Evolutionary conservation across 192 early-diverging fungal genomes (phyloP).

Genomic region (Neocallimastix lanati): DNA sequence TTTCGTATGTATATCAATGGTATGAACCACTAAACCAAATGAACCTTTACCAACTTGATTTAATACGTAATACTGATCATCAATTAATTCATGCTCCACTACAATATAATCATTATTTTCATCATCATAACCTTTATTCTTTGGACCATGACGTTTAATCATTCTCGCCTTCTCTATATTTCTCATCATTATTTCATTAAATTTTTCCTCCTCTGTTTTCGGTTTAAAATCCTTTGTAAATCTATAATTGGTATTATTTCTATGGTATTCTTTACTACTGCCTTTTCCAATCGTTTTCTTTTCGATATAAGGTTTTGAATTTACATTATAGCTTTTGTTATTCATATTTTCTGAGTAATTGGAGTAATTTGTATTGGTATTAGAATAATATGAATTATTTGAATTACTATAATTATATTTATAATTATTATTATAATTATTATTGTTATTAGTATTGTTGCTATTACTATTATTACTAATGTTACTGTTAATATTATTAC

Average conservation of each 20-base stretch:
- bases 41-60: neutral
- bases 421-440: neutral
- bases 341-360: neutral
- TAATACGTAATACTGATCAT: neutral
- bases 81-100: neutral
- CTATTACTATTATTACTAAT: neutral
- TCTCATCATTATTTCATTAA: neutral
- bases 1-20: neutral
- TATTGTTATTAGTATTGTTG: neutral
- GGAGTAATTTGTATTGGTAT: too few species aligned
- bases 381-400: too few species aligned
- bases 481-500: too few species aligned
- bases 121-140: neutral
- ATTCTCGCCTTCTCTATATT: neutral
- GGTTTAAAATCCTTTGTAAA: neutral
- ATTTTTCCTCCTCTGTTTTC: neutral
- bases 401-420: neutral
- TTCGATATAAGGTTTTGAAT: neutral
- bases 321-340: neutral
- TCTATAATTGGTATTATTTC: neutral
- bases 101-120: neutral
- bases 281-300: too few species aligned
- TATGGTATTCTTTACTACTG: neutral
- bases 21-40: neutral
- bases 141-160: neutral